phyloP scores from a whole-genome alignment of 2,329 filamentous ascomycete genomes.

The Xylariaceae sp. region DNA sequence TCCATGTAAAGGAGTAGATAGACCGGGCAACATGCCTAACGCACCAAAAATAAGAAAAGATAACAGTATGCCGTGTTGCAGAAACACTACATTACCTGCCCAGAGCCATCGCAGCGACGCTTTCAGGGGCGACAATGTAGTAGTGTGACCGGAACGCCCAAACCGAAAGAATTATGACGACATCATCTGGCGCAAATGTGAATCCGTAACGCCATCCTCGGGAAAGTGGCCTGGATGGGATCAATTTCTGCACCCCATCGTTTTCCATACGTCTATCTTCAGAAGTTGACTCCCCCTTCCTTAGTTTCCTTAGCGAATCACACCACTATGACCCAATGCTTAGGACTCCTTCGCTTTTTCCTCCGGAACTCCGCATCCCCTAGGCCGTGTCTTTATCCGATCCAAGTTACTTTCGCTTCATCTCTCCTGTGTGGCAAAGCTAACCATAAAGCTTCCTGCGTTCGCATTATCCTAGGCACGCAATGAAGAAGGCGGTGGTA shows the following conservation, averaged over 20 bases:
- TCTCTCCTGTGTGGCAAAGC: background rate
- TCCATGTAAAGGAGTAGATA: no score
- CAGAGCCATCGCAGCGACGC: background rate
- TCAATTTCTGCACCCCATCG: background rate
- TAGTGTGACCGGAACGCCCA: constrained; percentile 12
- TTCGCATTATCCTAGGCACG: constrained; percentile 29
- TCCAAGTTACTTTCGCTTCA: background rate
- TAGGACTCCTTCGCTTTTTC: no score
- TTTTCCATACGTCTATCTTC: constrained; percentile 10
- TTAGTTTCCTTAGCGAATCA: no score
- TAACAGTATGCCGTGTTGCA: background rate
- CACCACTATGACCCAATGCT: no score
- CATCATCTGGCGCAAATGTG: constrained; percentile 9
- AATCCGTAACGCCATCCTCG: constrained; percentile 16
- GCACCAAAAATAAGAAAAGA: background rate
- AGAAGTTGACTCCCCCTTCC: no score
- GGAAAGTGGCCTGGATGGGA: background rate
- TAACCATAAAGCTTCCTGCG: background rate
- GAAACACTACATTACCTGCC: background rate
- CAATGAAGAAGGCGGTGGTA: constrained; percentile 41
- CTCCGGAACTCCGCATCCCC: background rate
- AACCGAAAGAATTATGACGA: constrained; percentile 10
- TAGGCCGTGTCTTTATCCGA: background rate
- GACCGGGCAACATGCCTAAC: no score
- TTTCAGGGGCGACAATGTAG: background rate